Evolutionary conservation across 371 early-diverging fungal genomes (phyloP).

Genomic region (Sporodiniella umbellata): DNA sequence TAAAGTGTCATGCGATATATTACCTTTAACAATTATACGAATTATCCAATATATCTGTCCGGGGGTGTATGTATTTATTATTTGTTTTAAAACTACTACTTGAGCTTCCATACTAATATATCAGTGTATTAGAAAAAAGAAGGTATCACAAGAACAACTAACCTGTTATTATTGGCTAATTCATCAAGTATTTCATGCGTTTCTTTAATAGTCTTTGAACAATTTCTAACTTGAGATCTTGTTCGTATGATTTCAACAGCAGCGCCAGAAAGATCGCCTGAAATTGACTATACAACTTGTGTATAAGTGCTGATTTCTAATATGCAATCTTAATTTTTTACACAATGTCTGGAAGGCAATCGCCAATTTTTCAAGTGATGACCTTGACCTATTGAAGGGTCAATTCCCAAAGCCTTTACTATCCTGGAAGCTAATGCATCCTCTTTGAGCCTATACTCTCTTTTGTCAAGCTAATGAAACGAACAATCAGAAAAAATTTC

Average conservation of each 20-base stretch:
- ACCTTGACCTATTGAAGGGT: conserved; percentile 51
- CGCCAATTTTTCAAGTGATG: conserved; percentile 58
- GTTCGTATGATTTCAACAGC: conserved; percentile 40
- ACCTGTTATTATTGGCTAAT: conserved; percentile 27
- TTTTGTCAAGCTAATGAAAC: conserved; percentile 55
- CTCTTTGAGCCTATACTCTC: conserved; percentile 70
- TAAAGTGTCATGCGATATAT: not conserved
- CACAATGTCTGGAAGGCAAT: not conserved
- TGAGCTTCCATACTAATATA: conserved; percentile 23
- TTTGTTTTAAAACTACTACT: conserved; percentile 40
- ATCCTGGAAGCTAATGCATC: conserved; percentile 62
- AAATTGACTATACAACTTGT: not conserved
- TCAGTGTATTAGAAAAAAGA: not conserved
- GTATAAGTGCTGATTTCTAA: conserved; percentile 1
- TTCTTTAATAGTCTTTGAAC: conserved; percentile 46
- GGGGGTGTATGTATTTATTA: conserved; percentile 57
- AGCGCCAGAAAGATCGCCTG: conserved; percentile 55
- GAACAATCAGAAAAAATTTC: not conserved
- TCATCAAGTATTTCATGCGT: conserved; percentile 41
- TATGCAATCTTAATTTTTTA: not conserved
- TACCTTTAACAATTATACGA: conserved; percentile 68
- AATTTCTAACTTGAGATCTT: conserved; percentile 37
- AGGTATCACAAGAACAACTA: conserved; percentile 2
- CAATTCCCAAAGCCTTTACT: conserved; percentile 54
- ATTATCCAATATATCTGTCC: conserved; percentile 75